phyloP scores from a whole-genome alignment of 768 basidiomycete species.

The Hypsizygus marmoreus region DNA sequence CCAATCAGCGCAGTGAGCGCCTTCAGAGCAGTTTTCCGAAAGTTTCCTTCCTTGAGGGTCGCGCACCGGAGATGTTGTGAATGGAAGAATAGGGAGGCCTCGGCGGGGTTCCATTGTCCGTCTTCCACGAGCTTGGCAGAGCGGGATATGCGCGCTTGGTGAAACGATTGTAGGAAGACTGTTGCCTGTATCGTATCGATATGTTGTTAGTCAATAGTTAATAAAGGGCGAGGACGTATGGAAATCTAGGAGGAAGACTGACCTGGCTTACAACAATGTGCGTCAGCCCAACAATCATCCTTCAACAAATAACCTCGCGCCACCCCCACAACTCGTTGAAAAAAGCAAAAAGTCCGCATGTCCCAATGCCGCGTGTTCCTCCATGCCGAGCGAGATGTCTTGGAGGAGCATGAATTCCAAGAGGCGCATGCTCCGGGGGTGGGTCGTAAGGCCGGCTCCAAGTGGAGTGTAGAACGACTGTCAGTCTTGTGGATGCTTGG shows the following conservation, averaged over 20 bases:
- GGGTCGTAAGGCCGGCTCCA: conserved; percentile 48
- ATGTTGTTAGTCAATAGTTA: conserved; percentile 8
- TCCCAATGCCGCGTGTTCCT: conserved; percentile 76
- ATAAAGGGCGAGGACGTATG: conserved; percentile 4
- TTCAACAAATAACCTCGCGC: conserved; percentile 79
- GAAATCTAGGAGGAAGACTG: no score
- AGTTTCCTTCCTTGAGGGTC: conserved; percentile 81
- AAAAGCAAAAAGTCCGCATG: conserved; percentile 73
- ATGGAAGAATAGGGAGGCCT: conserved; percentile 72
- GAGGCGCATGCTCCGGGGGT: conserved; percentile 68
- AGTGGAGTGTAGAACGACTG: neutral
- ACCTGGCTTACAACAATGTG: conserved; percentile 85
- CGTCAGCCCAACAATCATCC: conserved; percentile 91
- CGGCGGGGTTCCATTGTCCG: conserved; percentile 89
- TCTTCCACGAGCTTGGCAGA: conserved; percentile 92
- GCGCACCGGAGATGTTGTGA: conserved; percentile 68
- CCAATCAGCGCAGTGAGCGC: no score
- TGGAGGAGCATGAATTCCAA: conserved; percentile 61
- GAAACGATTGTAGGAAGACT: conserved; percentile 81
- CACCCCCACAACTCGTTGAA: conserved; percentile 86
- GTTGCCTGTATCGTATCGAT: conserved; percentile 75
- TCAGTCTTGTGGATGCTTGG: no score
- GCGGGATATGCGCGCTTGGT: conserved; percentile 73
- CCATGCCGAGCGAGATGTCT: conserved; percentile 71
- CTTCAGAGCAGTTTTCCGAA: no score